These are phyloP conservation scores for Apiotrichum laibachii DNA, from an alignment of 1,284 basidiomycete genomes.

Conservation along the genomic window DNA sequence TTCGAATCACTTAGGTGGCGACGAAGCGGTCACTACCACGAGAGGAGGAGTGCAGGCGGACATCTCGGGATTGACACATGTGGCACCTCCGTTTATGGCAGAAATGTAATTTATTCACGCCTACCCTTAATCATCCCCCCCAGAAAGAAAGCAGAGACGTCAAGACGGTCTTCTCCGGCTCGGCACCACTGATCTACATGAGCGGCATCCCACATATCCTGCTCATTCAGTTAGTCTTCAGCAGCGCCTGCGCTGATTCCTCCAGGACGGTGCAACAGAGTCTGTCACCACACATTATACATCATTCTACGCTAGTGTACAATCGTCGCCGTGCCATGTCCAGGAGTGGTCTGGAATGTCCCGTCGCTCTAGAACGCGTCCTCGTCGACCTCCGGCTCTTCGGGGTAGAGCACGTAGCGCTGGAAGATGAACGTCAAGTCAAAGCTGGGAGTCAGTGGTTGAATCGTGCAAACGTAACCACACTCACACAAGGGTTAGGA, in stretches of 20 bases:
- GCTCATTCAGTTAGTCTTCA: too few relatives aligned
- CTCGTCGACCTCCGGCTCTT: constrained; percentile 2
- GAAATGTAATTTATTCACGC: too few relatives aligned
- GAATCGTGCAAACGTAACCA: too few relatives aligned
- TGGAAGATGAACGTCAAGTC: constrained; percentile 15
- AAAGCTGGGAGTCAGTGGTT: constrained; percentile 9
- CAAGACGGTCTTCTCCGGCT: too few relatives aligned
- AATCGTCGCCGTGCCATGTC: not conserved
- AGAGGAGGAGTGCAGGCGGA: not conserved
- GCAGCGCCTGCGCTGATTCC: too few relatives aligned
- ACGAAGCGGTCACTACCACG: not conserved
- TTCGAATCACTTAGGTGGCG: not conserved
- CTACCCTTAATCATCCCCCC: too few relatives aligned
- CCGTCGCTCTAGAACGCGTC: not conserved
- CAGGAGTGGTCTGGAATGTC: not conserved
- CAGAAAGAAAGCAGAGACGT: too few relatives aligned
- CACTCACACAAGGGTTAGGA: constrained; percentile 29
- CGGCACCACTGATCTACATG: too few relatives aligned
- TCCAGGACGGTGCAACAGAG: too few relatives aligned
- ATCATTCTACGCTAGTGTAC: not conserved
- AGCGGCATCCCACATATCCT: too few relatives aligned
- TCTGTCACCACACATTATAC: not conserved
- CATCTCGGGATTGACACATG: not conserved
- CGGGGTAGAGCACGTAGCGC: constrained; percentile 14
- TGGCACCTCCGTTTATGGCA: too few relatives aligned